Conservation (phyloP, 2,329 filamentous ascomycete genomes). For the Podosphaera xanthii region DNA sequence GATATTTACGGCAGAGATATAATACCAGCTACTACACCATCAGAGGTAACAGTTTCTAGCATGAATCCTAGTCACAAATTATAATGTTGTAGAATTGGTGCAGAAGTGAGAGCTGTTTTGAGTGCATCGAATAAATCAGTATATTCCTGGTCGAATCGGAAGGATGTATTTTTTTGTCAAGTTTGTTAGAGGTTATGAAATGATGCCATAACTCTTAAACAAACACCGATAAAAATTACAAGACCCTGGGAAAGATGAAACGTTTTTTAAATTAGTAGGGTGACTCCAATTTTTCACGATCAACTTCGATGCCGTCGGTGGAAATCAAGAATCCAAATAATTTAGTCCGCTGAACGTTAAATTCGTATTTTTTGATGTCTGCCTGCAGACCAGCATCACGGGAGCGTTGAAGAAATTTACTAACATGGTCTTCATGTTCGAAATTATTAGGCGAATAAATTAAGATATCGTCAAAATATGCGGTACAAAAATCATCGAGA, state of each 20-base stretch:
- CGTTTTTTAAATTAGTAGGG: not conserved
- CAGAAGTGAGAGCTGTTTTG: not conserved
- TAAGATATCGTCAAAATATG: too few species aligned
- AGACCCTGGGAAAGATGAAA: not conserved
- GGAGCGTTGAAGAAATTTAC: too few species aligned
- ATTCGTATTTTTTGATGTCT: not conserved
- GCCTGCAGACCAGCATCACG: too few species aligned
- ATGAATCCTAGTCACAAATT: not conserved
- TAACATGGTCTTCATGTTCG: too few species aligned
- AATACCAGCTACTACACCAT: not conserved
- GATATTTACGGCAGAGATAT: not conserved
- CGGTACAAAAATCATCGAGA: too few species aligned
- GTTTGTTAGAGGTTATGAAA: not conserved
- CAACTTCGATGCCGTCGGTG: not conserved
- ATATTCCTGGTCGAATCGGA: not conserved
- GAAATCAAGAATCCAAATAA: slow-evolving; percentile 1
- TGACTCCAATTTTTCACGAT: not conserved
- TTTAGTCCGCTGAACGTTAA: not conserved
- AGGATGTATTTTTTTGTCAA: not conserved
- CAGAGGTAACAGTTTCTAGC: not conserved
- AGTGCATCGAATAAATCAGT: not conserved
- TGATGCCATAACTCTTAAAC: not conserved
- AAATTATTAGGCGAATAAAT: too few species aligned
- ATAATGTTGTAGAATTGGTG: not conserved
- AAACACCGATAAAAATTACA: not conserved